Evolutionary conservation across 192 early-diverging fungal species (phyloP).

Genomic region (Mortierella claussenii): DNA sequence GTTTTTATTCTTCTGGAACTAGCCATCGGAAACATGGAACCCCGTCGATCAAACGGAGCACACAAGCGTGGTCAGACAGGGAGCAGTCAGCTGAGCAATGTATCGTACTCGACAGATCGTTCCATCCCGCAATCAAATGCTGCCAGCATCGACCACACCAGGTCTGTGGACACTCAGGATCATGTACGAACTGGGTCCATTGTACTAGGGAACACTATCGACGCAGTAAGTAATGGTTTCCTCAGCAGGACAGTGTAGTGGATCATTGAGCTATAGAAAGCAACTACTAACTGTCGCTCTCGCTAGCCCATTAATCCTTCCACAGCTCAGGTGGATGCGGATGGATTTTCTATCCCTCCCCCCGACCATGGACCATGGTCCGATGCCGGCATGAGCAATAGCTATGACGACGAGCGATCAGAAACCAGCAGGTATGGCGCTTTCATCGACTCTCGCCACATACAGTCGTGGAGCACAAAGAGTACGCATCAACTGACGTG

Average conservation of each 20-base stretch:
- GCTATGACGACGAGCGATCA: conserved; percentile 52
- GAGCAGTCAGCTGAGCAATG: conserved; percentile 44
- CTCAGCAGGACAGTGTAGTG: too few relatives aligned
- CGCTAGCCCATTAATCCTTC: too few relatives aligned
- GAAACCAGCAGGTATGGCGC: conserved; percentile 50
- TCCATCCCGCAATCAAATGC: conserved; percentile 35
- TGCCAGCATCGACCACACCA: conserved; percentile 18
- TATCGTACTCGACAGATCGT: conserved; percentile 42
- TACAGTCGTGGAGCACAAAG: too few relatives aligned
- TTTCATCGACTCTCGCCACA: too few relatives aligned
- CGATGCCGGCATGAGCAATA: conserved; percentile 23
- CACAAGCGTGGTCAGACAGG: conserved; percentile 34
- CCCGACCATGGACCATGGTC: conserved; percentile 57
- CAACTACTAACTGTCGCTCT: too few relatives aligned
- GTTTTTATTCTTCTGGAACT: not conserved
- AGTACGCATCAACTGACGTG: too few relatives aligned
- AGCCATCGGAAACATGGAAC: conserved; percentile 15
- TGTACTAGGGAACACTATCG: conserved; percentile 30
- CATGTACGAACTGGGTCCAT: conserved; percentile 32
- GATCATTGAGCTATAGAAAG: too few relatives aligned
- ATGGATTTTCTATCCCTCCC: conserved; percentile 65
- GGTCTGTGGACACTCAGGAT: conserved; percentile 8
- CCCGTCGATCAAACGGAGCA: conserved; percentile 21
- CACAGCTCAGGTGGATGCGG: conserved; percentile 53
- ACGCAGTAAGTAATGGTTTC: conserved; percentile 26